Evolutionary conservation across 805 yeast species (phyloP), one percentile per base, ranked within the genome.

Genomic region (Dipodascus geniculatus): DNA sequence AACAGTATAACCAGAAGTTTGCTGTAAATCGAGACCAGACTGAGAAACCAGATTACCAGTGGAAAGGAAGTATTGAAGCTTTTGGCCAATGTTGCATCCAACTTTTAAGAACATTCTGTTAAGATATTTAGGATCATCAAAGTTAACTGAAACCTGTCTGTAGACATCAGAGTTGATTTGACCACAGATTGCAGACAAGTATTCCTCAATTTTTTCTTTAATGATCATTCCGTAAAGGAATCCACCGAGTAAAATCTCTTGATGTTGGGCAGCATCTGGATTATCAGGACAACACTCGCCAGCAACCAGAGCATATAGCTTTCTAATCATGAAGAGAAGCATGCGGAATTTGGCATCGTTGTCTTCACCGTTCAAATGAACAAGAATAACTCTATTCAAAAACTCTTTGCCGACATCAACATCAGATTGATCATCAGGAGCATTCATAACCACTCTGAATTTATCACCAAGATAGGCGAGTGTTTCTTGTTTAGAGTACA

Each of bases 251-350:
- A 93, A 72, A 31, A 93, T 87, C 72, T 93, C 99, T 72, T 93
- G 99, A 75, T 93, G 97, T 75, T 93, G 99, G 8, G 96, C 87
- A 51, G 98, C 95, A 82, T 93, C 99, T 67, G 99, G 99, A 72
- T 93, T 93, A 70, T 93, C 99, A 17, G 96, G 91, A 52, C 90
- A 74, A 70, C 97, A 91, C 67, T 91, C 96, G 56, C 97, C 97
- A 38, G 96, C 96, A 48, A 91, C 98, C 59, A 93, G 77, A 0
- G 98, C 78, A 68, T 93, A 93, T 57, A 93, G 77, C 71, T 93
- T 93, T 76, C 98, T 81, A 63, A 93, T 83, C 98, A 93, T 93
- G 72, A 90, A 93, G 56, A 90, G 71, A 56, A 93, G 72, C 83
- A 90, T 75, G 65, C 88, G 78, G 70, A 87, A 89, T 72, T 93